Evolutionary conservation across 2,329 filamentous ascomycete species (phyloP).

Genomic region (Fusarium incarnatum): DNA sequence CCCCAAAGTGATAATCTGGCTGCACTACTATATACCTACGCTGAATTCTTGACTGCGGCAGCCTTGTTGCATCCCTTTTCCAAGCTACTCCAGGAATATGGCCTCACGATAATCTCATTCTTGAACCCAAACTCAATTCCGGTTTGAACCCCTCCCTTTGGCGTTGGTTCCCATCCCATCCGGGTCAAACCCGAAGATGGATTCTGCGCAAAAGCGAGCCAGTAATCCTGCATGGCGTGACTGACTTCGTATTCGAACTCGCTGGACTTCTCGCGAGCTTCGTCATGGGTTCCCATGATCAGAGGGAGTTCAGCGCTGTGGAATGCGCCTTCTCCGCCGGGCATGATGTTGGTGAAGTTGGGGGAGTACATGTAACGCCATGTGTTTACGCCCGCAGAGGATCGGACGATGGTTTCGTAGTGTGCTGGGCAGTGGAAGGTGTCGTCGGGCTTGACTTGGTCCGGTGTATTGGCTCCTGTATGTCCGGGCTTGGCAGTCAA

Average conservation of each 20-base stretch:
- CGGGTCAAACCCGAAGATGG: neutral
- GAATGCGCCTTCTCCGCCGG: neutral
- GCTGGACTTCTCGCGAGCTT: neutral
- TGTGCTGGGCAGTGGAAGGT: conserved; percentile 1
- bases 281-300: conserved; percentile 10
- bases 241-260: conserved; percentile 13
- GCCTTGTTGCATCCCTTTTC: conserved; percentile 4
- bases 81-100: neutral
- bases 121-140: conserved; percentile 8
- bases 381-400: neutral
- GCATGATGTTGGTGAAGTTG: conserved; percentile 24
- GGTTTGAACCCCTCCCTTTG: neutral
- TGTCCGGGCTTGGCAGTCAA: neutral
- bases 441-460: conserved; percentile 2
- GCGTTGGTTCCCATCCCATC: conserved; percentile 4
- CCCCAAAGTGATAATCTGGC: neutral
- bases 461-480: neutral
- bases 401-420: conserved; percentile 4
- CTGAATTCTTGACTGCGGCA: neutral
- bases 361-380: conserved; percentile 20
- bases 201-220: conserved; percentile 1
- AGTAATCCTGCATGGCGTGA: conserved; percentile 10
- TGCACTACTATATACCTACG: no score
- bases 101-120: neutral
- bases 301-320: conserved; percentile 10